Conservation (phyloP, 352 stramenopile genomes). For the Globisporangium lucens region DNA sequence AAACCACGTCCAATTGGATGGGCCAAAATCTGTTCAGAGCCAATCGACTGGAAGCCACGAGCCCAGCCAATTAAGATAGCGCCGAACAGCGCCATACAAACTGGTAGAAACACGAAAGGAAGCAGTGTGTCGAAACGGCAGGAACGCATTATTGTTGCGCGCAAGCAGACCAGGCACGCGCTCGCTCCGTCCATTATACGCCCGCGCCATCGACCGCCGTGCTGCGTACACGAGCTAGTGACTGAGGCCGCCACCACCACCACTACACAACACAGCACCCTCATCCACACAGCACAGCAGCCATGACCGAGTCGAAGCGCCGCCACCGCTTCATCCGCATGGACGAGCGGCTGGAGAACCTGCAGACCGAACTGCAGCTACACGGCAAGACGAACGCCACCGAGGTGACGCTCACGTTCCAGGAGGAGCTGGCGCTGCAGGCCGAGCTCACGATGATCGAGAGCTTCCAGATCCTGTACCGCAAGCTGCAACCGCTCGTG, state of each 20-base stretch:
- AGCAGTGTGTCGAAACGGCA: neutral
- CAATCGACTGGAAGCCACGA: slow-evolving; percentile 1
- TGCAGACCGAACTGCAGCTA: slow-evolving; percentile 79
- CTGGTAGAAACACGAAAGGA: neutral
- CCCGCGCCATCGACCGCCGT: neutral
- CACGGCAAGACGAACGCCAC: slow-evolving; percentile 75
- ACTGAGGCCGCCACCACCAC: neutral
- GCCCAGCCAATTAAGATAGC: neutral
- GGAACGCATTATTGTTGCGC: neutral
- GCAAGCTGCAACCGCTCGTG: slow-evolving; percentile 65
- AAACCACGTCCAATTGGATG: too few relatives aligned
- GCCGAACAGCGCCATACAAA: neutral
- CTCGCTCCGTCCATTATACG: neutral
- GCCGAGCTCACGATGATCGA: slow-evolving; percentile 83
- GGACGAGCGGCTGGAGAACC: slow-evolving; percentile 70
- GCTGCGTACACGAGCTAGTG: neutral
- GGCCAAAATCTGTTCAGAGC: neutral
- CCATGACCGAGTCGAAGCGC: slow-evolving; percentile 40
- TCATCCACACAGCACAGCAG: neutral
- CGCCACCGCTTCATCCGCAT: slow-evolving; percentile 85
- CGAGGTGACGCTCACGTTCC: slow-evolving; percentile 69
- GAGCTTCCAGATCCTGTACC: slow-evolving; percentile 73
- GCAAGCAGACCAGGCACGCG: neutral
- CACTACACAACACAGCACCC: neutral
- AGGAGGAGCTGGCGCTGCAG: slow-evolving; percentile 77